phyloP scores from a whole-genome alignment of 2,329 filamentous ascomycete species.

The Paecilomyces sp. region DNA sequence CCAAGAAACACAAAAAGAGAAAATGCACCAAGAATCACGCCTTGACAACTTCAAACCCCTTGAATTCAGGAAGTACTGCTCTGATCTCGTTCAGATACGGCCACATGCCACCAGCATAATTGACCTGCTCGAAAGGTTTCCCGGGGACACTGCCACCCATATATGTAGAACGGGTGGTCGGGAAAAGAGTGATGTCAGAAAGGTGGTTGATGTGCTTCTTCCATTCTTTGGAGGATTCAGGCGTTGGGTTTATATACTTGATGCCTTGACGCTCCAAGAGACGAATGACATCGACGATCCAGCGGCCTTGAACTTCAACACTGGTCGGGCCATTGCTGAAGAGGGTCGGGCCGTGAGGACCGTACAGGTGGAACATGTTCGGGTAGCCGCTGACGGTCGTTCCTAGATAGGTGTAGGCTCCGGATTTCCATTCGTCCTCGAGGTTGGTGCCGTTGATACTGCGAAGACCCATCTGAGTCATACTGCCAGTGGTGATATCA shows the following conservation, averaged over 20 bases:
- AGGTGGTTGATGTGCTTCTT: slow-evolving; percentile 42
- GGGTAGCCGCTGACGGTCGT: slow-evolving; percentile 35
- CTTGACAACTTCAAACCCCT: slow-evolving; percentile 14
- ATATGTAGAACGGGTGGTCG: slow-evolving; percentile 44
- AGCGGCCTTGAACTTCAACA: slow-evolving; percentile 49
- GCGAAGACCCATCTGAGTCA: slow-evolving; percentile 26
- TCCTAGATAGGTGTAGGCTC: slow-evolving; percentile 35
- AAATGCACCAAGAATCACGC: not conserved
- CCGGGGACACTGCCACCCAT: slow-evolving; percentile 52
- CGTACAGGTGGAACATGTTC: slow-evolving; percentile 48
- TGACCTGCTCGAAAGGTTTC: slow-evolving; percentile 48
- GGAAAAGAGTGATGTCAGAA: slow-evolving; percentile 43
- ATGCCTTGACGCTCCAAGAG: slow-evolving; percentile 41
- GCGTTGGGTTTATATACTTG: slow-evolving; percentile 46
- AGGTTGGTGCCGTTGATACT: slow-evolving; percentile 21
- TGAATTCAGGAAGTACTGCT: slow-evolving; percentile 8
- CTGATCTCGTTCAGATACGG: slow-evolving; percentile 13
- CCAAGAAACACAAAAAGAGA: not conserved
- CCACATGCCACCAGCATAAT: slow-evolving; percentile 29
- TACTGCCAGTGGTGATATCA: slow-evolving; percentile 30
- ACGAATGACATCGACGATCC: slow-evolving; percentile 47
- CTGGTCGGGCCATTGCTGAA: slow-evolving; percentile 49
- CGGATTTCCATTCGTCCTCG: slow-evolving; percentile 27
- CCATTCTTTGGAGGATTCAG: slow-evolving; percentile 43
- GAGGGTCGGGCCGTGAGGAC: slow-evolving; percentile 49